These are phyloP conservation scores for Blastocystis sp. DNA, from an alignment of 352 stramenopile genomes.

Conservation along the genomic window DNA sequence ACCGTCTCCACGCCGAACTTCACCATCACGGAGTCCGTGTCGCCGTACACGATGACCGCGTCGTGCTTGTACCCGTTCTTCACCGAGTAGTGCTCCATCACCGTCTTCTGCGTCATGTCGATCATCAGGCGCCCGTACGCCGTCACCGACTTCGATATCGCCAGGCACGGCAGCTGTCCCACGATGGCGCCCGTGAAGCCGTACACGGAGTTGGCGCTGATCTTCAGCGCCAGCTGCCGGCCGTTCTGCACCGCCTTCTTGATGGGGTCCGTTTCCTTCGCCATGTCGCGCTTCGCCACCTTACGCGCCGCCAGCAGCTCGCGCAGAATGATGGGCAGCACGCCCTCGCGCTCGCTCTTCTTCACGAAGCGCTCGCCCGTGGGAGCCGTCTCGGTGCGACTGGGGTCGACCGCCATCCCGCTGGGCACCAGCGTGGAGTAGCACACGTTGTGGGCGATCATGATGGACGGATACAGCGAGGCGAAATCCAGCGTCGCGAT, in stretches of 20 bases:
- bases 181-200: conserved; percentile 98
- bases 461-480: conserved; percentile 99
- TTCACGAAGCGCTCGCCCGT: conserved; percentile 94
- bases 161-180: conserved; percentile 95
- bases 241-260: conserved; percentile 98
- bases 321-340: conserved; percentile 96
- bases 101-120: conserved; percentile 93
- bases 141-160: conserved; percentile 96
- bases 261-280: conserved; percentile 95
- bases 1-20: conserved; percentile 95
- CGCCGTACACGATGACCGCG: conserved; percentile 96
- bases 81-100: conserved; percentile 93
- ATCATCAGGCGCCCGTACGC: conserved; percentile 95
- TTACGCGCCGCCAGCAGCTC: conserved; percentile 95
- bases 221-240: conserved; percentile 85
- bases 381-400: conserved; percentile 79
- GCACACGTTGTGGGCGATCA: conserved; percentile 99
- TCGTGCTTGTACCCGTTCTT: conserved; percentile 90
- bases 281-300: conserved; percentile 98
- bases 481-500: conserved; percentile 99
- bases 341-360: conserved; percentile 92
- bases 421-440: conserved; percentile 94
- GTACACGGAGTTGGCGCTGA: conserved; percentile 95
- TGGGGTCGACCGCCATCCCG: background rate
- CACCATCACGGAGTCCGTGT: conserved; percentile 99